Percentiles rank a stretch among this genome's conserved stretches.
These are phyloP conservation scores for Amauroascus niger DNA, from an alignment of 2,329 filamentous ascomycete species.

Conservation along the genomic window DNA sequence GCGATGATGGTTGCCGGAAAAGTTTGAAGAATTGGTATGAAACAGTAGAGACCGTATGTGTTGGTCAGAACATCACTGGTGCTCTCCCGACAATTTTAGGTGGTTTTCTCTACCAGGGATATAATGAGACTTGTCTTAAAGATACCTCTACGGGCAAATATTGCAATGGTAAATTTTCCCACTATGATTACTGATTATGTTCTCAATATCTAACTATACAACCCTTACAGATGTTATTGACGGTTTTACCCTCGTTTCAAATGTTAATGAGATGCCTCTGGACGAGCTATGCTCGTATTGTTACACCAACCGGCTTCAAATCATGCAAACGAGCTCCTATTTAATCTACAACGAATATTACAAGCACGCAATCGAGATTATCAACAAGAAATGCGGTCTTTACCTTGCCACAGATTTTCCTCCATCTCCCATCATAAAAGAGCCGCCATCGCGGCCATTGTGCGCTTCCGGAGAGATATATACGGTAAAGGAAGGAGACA, in stretches of 20 bases:
- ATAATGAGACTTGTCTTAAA: conserved; percentile 18
- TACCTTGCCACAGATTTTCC: neutral
- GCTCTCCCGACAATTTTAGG: conserved; percentile 7
- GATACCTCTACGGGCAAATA: conserved; percentile 16
- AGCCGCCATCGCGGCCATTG: neutral
- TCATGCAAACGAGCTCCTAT: conserved; percentile 23
- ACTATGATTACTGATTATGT: neutral
- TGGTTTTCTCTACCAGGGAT: conserved; percentile 15
- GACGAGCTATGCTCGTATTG: conserved; percentile 22
- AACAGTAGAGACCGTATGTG: neutral
- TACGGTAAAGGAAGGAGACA: neutral
- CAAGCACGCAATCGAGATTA: conserved; percentile 6
- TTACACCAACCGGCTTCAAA: conserved; percentile 15
- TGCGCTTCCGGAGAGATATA: neutral
- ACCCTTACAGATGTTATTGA: neutral
- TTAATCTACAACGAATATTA: conserved; percentile 18
- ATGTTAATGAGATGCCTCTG: conserved; percentile 17
- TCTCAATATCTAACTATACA: neutral
- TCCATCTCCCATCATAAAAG: neutral
- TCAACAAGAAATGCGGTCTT: conserved; percentile 8
- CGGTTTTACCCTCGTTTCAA: conserved; percentile 15
- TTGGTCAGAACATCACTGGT: neutral
- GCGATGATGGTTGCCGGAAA: neutral
- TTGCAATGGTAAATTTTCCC: conserved; percentile 5
- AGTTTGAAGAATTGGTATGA: neutral